Conservation (phyloP, 1,284 basidiomycete species). For the Megacollybia platyphylla region DNA sequence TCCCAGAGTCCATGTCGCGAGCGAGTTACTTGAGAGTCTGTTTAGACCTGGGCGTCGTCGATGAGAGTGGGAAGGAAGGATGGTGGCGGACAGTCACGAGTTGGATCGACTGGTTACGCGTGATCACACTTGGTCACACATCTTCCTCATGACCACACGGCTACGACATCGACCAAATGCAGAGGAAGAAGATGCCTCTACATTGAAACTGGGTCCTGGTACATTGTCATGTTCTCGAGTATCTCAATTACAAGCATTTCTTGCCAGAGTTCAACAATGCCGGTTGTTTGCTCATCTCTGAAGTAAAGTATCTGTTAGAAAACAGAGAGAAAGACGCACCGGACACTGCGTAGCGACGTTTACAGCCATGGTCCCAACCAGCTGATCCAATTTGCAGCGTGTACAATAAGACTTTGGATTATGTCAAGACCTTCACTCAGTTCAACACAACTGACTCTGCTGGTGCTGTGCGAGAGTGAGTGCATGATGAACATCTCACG, state of each 20-base stretch:
- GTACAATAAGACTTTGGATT: conserved; percentile 86
- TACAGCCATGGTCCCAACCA: not conserved
- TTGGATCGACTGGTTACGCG: no score
- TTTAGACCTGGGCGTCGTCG: no score
- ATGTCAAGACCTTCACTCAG: conserved; percentile 84
- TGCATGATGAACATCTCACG: conserved; percentile 7
- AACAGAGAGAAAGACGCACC: conserved; percentile 76
- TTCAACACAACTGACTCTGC: conserved; percentile 82
- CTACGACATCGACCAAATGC: conserved; percentile 25
- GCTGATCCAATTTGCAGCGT: conserved; percentile 36
- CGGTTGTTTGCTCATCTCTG: conserved; percentile 82
- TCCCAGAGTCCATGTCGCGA: no score
- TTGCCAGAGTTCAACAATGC: conserved; percentile 77
- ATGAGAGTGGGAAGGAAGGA: no score
- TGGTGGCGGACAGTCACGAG: no score
- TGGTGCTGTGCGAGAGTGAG: conserved; percentile 80
- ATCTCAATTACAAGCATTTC: not conserved
- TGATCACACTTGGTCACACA: no score
- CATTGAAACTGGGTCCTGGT: conserved; percentile 58
- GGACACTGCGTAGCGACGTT: conserved; percentile 57
- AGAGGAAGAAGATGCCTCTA: conserved; percentile 63
- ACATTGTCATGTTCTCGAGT: conserved; percentile 5
- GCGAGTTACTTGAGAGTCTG: no score
- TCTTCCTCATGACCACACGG: no score
- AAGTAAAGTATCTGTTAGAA: conserved; percentile 83